These are phyloP conservation scores for Magnolia sinica DNA, from an alignment of 164 flowering plant genomes.

Conservation along the genomic window DNA sequence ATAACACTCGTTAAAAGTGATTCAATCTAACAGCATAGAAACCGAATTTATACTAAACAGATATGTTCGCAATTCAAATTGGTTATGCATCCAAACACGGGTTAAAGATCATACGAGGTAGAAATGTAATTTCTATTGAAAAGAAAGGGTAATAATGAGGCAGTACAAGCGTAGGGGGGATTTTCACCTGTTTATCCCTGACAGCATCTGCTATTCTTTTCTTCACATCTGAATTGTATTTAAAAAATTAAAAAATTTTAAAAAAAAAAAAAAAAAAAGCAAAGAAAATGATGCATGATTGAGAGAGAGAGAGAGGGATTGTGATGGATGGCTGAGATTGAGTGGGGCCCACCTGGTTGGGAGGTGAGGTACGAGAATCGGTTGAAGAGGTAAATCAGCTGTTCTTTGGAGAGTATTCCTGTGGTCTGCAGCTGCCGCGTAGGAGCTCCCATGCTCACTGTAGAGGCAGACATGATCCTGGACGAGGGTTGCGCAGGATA, in stretches of 20 bases:
- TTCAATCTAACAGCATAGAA: too few species aligned
- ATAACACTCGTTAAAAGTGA: too few species aligned
- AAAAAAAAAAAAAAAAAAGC: neutral
- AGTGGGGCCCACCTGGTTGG: slow-evolving; percentile 45
- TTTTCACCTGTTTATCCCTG: slow-evolving; percentile 58
- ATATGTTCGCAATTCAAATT: too few species aligned
- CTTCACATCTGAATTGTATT: slow-evolving; percentile 55
- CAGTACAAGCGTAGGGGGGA: neutral
- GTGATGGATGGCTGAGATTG: neutral
- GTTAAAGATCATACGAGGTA: neutral
- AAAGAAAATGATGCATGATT: neutral
- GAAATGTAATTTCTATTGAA: neutral
- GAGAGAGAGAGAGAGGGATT: slow-evolving; percentile 1
- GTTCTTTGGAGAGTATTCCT: slow-evolving; percentile 62
- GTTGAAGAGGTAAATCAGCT: slow-evolving; percentile 58
- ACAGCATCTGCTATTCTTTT: slow-evolving; percentile 76
- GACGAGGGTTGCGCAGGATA: neutral
- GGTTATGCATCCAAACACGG: neutral
- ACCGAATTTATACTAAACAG: too few species aligned
- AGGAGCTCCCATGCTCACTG: neutral
- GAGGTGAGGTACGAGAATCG: slow-evolving; percentile 65
- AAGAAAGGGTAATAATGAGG: neutral
- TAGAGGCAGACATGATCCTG: neutral
- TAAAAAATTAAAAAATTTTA: too few species aligned
- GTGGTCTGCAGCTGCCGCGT: slow-evolving; percentile 29